phyloP scores from a whole-genome alignment of 2,329 filamentous ascomycete genomes.

The Cladophialophora carrionii region DNA sequence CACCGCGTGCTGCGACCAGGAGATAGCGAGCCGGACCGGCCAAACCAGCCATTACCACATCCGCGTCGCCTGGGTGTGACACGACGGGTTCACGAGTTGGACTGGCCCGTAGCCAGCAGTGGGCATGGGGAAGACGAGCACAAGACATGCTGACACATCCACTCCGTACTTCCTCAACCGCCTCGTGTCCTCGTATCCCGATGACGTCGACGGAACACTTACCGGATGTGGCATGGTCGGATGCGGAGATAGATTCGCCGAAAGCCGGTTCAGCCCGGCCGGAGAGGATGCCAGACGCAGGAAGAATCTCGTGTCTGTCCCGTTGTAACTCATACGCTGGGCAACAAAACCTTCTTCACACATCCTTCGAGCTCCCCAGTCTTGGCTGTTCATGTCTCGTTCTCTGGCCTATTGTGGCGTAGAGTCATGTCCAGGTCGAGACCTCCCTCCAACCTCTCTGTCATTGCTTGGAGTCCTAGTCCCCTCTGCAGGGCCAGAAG shows the following conservation, averaged over 20 bases:
- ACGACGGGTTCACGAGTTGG: neutral
- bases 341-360: neutral
- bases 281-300: neutral
- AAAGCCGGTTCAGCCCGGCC: neutral
- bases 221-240: conserved; percentile 5
- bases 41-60: neutral
- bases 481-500: neutral
- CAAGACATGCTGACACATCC: neutral
- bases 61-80: neutral
- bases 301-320: neutral
- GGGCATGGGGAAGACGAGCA: neutral
- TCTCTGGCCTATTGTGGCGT: neutral
- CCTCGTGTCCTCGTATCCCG: neutral
- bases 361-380: neutral
- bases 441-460: neutral
- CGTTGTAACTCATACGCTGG: neutral
- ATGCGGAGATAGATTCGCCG: conserved; percentile 1
- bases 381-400: neutral
- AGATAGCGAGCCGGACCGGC: neutral
- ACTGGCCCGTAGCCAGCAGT: neutral
- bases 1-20: neutral
- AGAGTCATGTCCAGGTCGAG: neutral
- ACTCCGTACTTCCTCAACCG: too few relatives aligned
- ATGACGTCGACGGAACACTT: conserved; percentile 22
- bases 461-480: neutral